Conservation (phyloP, 2,329 filamentous ascomycete species). For the Pseudocercospora vitis region DNA sequence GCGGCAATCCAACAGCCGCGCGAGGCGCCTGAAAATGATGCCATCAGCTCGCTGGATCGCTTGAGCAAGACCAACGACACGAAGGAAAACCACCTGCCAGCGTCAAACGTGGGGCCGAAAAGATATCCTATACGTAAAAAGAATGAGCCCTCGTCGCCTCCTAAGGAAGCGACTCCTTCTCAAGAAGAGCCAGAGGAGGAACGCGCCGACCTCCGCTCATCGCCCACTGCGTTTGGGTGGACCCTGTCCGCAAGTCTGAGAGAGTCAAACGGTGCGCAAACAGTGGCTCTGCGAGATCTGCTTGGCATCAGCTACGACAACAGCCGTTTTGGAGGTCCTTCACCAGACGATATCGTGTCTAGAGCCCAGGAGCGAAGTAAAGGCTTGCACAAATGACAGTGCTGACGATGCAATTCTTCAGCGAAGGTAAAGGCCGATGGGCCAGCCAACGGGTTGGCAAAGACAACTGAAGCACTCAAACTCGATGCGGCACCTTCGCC, state of each 20-base stretch:
- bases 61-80: constrained; percentile 36
- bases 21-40: constrained; percentile 20
- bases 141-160: constrained; percentile 33
- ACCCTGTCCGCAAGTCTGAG: constrained; percentile 26
- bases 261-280: constrained; percentile 7
- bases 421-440: constrained; percentile 25
- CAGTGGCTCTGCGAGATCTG: constrained; percentile 30
- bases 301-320: constrained; percentile 24
- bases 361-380: constrained; percentile 36
- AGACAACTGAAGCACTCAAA: constrained; percentile 35
- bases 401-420: constrained; percentile 22
- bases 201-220: constrained; percentile 33
- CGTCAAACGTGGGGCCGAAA: constrained; percentile 66
- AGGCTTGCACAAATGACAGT: constrained; percentile 33
- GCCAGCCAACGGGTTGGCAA: constrained; percentile 28
- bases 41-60: constrained; percentile 48
- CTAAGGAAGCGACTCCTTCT: constrained; percentile 32
- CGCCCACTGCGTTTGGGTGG: constrained; percentile 34
- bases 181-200: constrained; percentile 30
- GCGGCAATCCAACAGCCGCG: constrained; percentile 36
- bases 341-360: constrained; percentile 36
- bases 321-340: constrained; percentile 34
- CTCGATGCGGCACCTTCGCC: constrained; percentile 25
- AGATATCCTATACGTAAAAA: constrained; percentile 42
- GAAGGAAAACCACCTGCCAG: constrained; percentile 30